Conservation (phyloP, 371 early-diverging fungal genomes). For the Rhizopus arrhizus region DNA sequence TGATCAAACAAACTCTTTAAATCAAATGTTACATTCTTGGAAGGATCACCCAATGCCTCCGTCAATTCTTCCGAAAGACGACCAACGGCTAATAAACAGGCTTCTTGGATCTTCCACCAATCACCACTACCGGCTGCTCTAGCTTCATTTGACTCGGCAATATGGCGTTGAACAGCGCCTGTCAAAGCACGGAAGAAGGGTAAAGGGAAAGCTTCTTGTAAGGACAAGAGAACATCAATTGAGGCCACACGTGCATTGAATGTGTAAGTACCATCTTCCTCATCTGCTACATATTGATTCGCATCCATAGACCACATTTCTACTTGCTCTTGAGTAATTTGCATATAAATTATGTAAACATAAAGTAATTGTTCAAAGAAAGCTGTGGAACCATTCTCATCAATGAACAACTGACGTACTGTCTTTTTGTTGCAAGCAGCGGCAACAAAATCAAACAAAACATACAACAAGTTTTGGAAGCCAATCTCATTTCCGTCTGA, state of each 20-base stretch:
- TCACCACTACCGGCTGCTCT: constrained; percentile 53
- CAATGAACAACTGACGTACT: constrained; percentile 43
- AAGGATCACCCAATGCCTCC: constrained; percentile 52
- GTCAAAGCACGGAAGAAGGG: constrained; percentile 61
- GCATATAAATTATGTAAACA: constrained; percentile 70
- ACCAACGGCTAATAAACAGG: constrained; percentile 77
- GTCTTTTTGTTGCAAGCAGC: constrained; percentile 61
- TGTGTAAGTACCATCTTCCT: constrained; percentile 82
- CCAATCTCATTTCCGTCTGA: constrained; percentile 79
- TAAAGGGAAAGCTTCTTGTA: constrained; percentile 61
- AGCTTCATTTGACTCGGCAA: constrained; percentile 56
- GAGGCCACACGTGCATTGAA: constrained; percentile 85
- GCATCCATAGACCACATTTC: constrained; percentile 84
- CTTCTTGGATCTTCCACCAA: constrained; percentile 88
- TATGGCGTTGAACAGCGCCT: constrained; percentile 55
- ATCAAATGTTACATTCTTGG: constrained; percentile 45
- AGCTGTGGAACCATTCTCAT: constrained; percentile 39
- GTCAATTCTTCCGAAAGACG: constrained; percentile 61
- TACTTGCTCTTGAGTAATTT: constrained; percentile 81
- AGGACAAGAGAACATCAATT: constrained; percentile 68
- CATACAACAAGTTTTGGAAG: constrained; percentile 72
- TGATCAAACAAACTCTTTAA: constrained; percentile 79
- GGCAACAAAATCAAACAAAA: constrained; percentile 71
- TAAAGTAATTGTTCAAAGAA: constrained; percentile 68
- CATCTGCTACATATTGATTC: constrained; percentile 87